Evolutionary conservation across 108 stramenopile species (phyloP).

Genomic region (Phaeodactylum tricornutum): DNA sequence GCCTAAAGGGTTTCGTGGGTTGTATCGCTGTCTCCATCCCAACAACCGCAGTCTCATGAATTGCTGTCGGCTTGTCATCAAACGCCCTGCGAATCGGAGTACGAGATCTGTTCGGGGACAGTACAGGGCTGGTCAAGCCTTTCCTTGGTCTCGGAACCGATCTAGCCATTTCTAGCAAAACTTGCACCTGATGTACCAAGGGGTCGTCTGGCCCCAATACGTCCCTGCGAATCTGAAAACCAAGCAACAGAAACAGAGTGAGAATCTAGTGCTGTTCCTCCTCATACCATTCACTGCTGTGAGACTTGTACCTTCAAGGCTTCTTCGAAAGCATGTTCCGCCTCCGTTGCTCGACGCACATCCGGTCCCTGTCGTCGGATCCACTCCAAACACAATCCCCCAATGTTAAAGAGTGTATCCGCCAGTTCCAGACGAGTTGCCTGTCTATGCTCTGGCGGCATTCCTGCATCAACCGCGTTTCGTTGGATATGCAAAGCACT

Average conservation of each 20-base stretch:
- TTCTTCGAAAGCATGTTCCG: constrained; percentile 34
- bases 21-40: too few relatives aligned
- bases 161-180: constrained; percentile 30
- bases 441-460: background rate
- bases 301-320: constrained; percentile 19
- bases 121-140: background rate
- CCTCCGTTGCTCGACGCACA: constrained; percentile 19
- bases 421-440: constrained; percentile 24
- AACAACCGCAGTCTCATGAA: too few relatives aligned
- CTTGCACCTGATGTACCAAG: constrained; percentile 24
- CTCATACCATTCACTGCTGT: background rate
- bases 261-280: too few relatives aligned
- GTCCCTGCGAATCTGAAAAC: constrained; percentile 20
- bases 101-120: background rate
- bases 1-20: too few relatives aligned
- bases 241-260: background rate
- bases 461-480: background rate
- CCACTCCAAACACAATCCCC: constrained; percentile 49
- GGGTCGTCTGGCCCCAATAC: constrained; percentile 32
- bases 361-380: constrained; percentile 31
- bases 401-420: constrained; percentile 52
- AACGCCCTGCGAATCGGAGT: constrained; percentile 1
- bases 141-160: constrained; percentile 19
- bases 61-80: too few relatives aligned
- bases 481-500: constrained; percentile 43